phyloP scores from a whole-genome alignment of 2,329 filamentous ascomycete species.

The Calonectria hongkongensis region DNA sequence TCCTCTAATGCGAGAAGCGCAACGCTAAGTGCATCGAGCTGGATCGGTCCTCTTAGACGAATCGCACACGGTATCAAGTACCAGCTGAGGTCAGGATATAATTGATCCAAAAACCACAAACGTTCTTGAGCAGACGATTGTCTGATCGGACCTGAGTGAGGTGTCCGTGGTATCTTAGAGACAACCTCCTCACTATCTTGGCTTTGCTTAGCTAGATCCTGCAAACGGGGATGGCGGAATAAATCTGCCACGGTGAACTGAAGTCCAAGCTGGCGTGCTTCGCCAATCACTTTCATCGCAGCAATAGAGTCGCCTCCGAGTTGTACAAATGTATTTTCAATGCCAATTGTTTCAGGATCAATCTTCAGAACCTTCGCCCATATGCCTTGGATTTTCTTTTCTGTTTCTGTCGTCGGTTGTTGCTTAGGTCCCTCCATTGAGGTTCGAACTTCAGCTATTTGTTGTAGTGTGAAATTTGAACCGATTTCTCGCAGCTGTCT shows the following conservation, averaged over 20 bases:
- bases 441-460: conserved; percentile 63
- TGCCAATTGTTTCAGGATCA: conserved; percentile 58
- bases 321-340: conserved; percentile 69
- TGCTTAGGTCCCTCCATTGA: conserved; percentile 11
- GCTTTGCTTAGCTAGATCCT: not conserved
- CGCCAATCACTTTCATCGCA: conserved; percentile 67
- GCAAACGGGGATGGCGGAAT: conserved; percentile 30
- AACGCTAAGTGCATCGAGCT: not conserved
- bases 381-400: conserved; percentile 55
- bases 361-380: conserved; percentile 63
- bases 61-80: not conserved
- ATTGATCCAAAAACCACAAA: not conserved
- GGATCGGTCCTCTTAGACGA: not conserved
- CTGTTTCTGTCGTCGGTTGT: conserved; percentile 31
- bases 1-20: not conserved
- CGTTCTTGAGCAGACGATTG: conserved; percentile 5
- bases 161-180: not conserved
- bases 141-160: not conserved
- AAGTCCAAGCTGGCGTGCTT: conserved; percentile 35
- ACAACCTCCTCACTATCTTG: not conserved
- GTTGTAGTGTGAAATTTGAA: conserved; percentile 27
- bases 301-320: conserved; percentile 71
- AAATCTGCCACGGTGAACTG: conserved; percentile 40
- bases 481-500: conserved; percentile 38
- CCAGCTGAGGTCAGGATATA: not conserved